Evolutionary conservation across 164 flowering plant species (phyloP).

Genomic region (Umbellularia californica): DNA sequence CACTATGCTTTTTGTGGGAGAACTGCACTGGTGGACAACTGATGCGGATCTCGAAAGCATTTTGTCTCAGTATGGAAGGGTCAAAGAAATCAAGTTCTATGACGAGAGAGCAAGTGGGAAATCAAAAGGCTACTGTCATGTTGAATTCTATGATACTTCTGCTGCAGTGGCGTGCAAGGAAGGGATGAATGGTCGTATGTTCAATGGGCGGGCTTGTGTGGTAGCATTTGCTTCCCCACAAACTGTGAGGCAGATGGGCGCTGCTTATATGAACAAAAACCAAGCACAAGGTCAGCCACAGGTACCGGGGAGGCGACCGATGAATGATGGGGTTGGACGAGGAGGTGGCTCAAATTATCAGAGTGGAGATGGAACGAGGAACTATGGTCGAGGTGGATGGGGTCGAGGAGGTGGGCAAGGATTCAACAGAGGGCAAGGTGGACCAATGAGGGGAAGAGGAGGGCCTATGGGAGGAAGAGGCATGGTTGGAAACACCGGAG

Average conservation of each 20-base stretch:
- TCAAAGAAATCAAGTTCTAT: conserved; percentile 66
- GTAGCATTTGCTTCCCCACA: conserved; percentile 71
- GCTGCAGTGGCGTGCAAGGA: conserved; percentile 69
- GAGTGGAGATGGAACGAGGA: conserved; percentile 53
- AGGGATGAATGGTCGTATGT: conserved; percentile 55
- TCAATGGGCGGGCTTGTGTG: conserved; percentile 71
- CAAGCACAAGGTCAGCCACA: conserved; percentile 49
- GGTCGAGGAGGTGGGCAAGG: conserved; percentile 53
- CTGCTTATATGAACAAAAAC: conserved; percentile 41
- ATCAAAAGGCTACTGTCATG: conserved; percentile 79
- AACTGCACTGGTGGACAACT: conserved; percentile 81
- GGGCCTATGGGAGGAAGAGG: conserved; percentile 47
- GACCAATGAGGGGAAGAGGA: conserved; percentile 58
- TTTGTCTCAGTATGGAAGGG: conserved; percentile 52
- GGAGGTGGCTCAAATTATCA: conserved; percentile 45
- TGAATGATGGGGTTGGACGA: conserved; percentile 50
- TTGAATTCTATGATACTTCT: conserved; percentile 55
- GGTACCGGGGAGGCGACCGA: conserved; percentile 46
- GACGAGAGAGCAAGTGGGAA: conserved; percentile 80
- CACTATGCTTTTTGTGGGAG: conserved; percentile 66
- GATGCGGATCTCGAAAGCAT: conserved; percentile 68
- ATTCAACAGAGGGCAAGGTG: conserved; percentile 43
- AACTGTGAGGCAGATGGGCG: conserved; percentile 62
- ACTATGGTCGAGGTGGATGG: conserved; percentile 52
- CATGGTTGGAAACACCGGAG: conserved; percentile 34